Conservation (phyloP, 2,329 filamentous ascomycete species). For the Diplodia intermedia region DNA sequence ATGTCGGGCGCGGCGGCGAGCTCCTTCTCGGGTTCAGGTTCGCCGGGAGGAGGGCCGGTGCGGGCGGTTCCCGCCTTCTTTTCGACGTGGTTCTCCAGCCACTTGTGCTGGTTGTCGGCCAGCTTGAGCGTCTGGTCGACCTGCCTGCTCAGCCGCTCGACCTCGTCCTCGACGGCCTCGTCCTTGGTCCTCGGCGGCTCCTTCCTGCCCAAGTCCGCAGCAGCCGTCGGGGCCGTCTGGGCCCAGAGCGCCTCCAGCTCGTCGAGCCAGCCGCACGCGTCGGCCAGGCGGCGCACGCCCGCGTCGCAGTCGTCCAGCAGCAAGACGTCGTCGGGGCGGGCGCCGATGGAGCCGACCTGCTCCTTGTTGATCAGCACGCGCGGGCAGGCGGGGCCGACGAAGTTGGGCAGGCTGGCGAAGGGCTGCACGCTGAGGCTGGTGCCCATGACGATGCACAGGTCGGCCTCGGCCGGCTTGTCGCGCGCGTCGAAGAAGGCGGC, state of each 20-base stretch:
- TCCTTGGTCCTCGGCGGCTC: slow-evolving; percentile 56
- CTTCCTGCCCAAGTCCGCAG: slow-evolving; percentile 53
- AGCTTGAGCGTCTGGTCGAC: slow-evolving; percentile 61
- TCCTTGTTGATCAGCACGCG: slow-evolving; percentile 89
- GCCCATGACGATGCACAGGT: slow-evolving; percentile 84
- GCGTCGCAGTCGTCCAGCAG: slow-evolving; percentile 82
- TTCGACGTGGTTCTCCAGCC: slow-evolving; percentile 45
- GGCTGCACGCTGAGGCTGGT: slow-evolving; percentile 88
- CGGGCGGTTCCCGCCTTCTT: slow-evolving; percentile 35
- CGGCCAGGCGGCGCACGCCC: slow-evolving; percentile 78
- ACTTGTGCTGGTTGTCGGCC: slow-evolving; percentile 38
- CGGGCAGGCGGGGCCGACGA: slow-evolving; percentile 68
- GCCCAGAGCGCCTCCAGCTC: slow-evolving; percentile 83
- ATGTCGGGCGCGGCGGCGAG: slow-evolving; percentile 4
- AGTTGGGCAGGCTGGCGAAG: slow-evolving; percentile 79
- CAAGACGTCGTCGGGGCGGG: slow-evolving; percentile 81
- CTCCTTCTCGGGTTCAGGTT: neutral
- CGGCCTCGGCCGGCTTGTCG: slow-evolving; percentile 65
- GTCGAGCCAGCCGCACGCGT: slow-evolving; percentile 81
- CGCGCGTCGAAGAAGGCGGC: slow-evolving; percentile 67
- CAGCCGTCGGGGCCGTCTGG: slow-evolving; percentile 64
- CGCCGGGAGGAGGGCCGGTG: neutral
- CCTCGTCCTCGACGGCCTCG: slow-evolving; percentile 63
- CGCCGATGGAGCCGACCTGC: slow-evolving; percentile 78
- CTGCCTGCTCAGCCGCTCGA: slow-evolving; percentile 64